These are phyloP conservation scores for Exutisphaerella laricina DNA, from an alignment of 2,329 filamentous ascomycete species.

Conservation along the genomic window DNA sequence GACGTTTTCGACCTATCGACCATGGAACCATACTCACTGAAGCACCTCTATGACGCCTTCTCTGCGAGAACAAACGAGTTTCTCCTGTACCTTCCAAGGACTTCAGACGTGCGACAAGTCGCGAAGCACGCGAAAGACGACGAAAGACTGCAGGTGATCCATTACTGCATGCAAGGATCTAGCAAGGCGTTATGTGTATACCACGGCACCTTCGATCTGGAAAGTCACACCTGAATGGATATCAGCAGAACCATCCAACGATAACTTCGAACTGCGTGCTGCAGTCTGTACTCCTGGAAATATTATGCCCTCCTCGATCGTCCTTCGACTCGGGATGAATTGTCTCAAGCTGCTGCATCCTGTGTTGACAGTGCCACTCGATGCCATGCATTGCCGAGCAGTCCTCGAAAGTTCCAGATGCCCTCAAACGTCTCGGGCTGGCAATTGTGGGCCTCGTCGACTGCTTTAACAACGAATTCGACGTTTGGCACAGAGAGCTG, in stretches of 20 bases:
- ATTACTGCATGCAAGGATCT: conserved; percentile 86
- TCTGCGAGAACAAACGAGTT: conserved; percentile 47
- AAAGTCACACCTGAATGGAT: background rate
- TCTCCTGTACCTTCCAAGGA: conserved; percentile 79
- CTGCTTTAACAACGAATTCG: conserved; percentile 57
- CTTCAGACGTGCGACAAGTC: conserved; percentile 74
- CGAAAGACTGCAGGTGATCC: conserved; percentile 65
- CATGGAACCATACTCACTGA: conserved; percentile 82
- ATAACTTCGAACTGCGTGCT: too few species aligned
- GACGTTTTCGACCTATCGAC: conserved; percentile 74
- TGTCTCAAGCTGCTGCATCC: background rate
- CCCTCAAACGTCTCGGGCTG: conserved; percentile 57
- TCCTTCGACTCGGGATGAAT: too few species aligned
- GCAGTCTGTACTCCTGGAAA: too few species aligned
- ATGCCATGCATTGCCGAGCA: conserved; percentile 64
- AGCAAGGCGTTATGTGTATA: conserved; percentile 69
- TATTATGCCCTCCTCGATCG: too few species aligned
- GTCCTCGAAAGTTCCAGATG: conserved; percentile 60
- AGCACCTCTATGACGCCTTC: conserved; percentile 58
- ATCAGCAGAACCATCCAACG: background rate
- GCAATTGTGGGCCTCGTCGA: conserved; percentile 61
- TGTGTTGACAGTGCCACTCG: conserved; percentile 37
- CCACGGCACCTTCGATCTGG: conserved; percentile 46
- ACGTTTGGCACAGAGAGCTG: conserved; percentile 38
- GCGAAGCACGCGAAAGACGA: conserved; percentile 42